Percentiles rank a stretch among this genome's conserved stretches.
phyloP scores from a whole-genome alignment of 768 basidiomycete species.

The Pleurotus tuoliensis region DNA sequence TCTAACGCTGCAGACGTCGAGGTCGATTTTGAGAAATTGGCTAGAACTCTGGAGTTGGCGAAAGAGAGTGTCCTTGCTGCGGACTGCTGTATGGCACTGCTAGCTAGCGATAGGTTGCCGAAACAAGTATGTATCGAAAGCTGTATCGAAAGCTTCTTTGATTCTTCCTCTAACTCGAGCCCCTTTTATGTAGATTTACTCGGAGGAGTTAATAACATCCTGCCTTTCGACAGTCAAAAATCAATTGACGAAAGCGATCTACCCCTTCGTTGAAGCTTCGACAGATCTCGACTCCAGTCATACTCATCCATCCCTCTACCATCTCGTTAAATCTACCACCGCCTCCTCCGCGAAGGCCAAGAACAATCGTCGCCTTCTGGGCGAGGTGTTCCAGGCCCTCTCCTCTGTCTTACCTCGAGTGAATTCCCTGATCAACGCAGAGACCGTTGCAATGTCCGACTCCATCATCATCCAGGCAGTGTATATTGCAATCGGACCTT shows the following conservation, averaged over 20 bases:
- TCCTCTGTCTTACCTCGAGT: slow-evolving; percentile 72
- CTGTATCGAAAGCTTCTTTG: slow-evolving; percentile 13
- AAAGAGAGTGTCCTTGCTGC: slow-evolving; percentile 77
- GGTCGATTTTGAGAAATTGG: slow-evolving; percentile 45
- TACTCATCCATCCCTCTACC: slow-evolving; percentile 46
- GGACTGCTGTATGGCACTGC: slow-evolving; percentile 75
- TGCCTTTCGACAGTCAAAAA: slow-evolving; percentile 79
- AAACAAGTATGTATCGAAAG: slow-evolving; percentile 64
- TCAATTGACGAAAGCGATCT: slow-evolving; percentile 73
- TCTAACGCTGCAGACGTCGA: slow-evolving; percentile 33
- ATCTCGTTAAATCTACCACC: slow-evolving; percentile 42
- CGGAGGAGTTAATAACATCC: slow-evolving; percentile 84
- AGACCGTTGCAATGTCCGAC: slow-evolving; percentile 80
- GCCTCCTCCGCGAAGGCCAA: slow-evolving; percentile 19
- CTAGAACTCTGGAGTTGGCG: slow-evolving; percentile 52
- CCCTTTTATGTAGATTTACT: slow-evolving; percentile 64
- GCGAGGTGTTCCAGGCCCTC: slow-evolving; percentile 71
- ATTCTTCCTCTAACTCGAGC: neutral
- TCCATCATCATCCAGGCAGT: slow-evolving; percentile 88
- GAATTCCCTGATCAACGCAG: slow-evolving; percentile 67
- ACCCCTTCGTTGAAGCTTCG: slow-evolving; percentile 80
- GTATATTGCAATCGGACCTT: slow-evolving; percentile 91
- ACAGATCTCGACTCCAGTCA: slow-evolving; percentile 31
- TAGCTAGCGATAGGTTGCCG: slow-evolving; percentile 74
- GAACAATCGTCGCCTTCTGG: slow-evolving; percentile 43